Evolutionary conservation across 2,329 filamentous ascomycete genomes (phyloP), one percentile per base, ranked within the genome.

Genomic region (Diplocarpon rosae): DNA sequence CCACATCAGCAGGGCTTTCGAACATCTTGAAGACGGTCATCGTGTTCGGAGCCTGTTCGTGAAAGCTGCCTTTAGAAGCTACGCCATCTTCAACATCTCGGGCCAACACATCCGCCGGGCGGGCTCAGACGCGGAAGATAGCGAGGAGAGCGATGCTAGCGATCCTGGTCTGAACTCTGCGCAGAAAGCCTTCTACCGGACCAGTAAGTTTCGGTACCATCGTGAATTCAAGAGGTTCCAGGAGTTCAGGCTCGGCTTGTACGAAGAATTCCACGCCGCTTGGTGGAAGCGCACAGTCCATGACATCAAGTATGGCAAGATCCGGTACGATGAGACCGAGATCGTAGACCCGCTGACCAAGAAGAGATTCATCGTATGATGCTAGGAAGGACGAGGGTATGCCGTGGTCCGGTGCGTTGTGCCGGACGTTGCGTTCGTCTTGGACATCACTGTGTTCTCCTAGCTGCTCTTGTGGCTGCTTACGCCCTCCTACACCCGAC

Each of bases 331-430:
- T 12, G 24, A 36, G 14, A 41, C 33, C n/a, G 28, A n/a, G 1
- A 12, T 43, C 5, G 33, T 29, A 3, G 47, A 49, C 41, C 47
- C 47, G 24, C 33, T 49, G 20, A 43, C 43, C 3, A 39, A 31
- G 14, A 34, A 36, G 11, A 11, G 9, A 3, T 45, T 48, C 36
- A 9, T 30, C 9, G 30, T 46, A 15, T 46, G 33, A 17, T 24
- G 20, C 20, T 24, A 7, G 4, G 20, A 7, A 24, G 20, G 3
- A 24, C 20, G 2, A 30, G 15, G 20, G 20, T 24, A 24, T 24
- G 20, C 7, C 20, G 7, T 24, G 4, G 4, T 24, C 20, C 7
- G 20, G 7, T 24, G 20, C 20, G 20, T 24, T 24, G 20, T 24
- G 20, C 20, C 20, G 20, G 20, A 24, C 20, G 20, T 24, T 24